These are phyloP conservation scores for Lophiotrema nucula DNA, from an alignment of 495 filamentous ascomycete genomes.

Conservation along the genomic window DNA sequence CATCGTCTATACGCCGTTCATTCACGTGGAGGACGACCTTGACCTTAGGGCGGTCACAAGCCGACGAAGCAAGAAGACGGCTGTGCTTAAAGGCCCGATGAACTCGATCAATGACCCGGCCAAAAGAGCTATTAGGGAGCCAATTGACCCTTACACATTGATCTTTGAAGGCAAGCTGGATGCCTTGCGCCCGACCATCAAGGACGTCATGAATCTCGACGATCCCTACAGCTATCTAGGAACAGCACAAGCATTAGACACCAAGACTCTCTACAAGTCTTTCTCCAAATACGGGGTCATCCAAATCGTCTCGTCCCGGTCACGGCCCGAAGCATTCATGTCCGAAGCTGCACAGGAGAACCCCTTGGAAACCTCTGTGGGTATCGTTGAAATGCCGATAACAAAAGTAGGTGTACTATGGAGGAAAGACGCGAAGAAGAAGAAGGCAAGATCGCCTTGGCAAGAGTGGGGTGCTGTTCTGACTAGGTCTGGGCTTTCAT, in stretches of 20 bases:
- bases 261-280: constrained; percentile 74
- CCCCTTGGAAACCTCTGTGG: constrained; percentile 82
- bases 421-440: constrained; percentile 93
- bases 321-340: constrained; percentile 93
- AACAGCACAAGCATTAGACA: constrained; percentile 68
- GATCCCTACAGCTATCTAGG: constrained; percentile 89
- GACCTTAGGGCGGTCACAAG: constrained; percentile 73
- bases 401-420: constrained; percentile 95
- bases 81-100: constrained; percentile 66
- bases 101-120: constrained; percentile 63
- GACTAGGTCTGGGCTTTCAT: constrained; percentile 91
- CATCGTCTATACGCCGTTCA: constrained; percentile 95
- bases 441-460: constrained; percentile 93
- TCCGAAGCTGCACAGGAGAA: constrained; percentile 77
- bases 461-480: constrained; percentile 97
- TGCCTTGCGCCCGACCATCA: constrained; percentile 75
- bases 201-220: constrained; percentile 86
- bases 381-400: constrained; percentile 94
- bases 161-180: constrained; percentile 89
- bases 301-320: constrained; percentile 90
- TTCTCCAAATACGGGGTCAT: constrained; percentile 88
- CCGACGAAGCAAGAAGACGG: constrained; percentile 60
- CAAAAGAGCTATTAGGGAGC: constrained; percentile 68
- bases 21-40: constrained; percentile 88
- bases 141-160: constrained; percentile 89